phyloP scores from a whole-genome alignment of 805 yeast genomes.

The Sugiyamaella americana region DNA sequence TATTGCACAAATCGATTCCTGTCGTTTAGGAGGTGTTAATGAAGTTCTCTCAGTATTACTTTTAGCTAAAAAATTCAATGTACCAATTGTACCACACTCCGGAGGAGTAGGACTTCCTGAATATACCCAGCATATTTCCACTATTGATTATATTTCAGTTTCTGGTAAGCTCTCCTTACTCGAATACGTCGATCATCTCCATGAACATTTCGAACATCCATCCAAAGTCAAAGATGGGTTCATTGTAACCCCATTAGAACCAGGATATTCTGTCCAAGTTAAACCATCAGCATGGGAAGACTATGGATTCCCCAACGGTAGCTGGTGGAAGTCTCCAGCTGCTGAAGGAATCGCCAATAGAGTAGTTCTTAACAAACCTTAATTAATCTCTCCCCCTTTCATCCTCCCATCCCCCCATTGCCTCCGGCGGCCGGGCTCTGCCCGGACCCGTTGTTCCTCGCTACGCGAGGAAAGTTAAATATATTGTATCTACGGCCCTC shows the following conservation, averaged over 20 bases:
- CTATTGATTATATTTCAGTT: slow-evolving; percentile 27
- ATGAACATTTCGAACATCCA: slow-evolving; percentile 26
- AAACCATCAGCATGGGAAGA: slow-evolving; percentile 21
- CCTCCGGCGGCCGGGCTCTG: too few species aligned
- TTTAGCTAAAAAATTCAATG: slow-evolving; percentile 27
- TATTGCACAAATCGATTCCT: slow-evolving; percentile 28
- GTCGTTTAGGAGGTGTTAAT: slow-evolving; percentile 31
- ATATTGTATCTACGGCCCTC: too few species aligned
- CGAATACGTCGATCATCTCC: slow-evolving; percentile 29
- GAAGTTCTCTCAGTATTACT: slow-evolving; percentile 29
- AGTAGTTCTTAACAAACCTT: slow-evolving; percentile 3
- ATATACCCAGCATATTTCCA: slow-evolving; percentile 29
- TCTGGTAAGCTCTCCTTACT: slow-evolving; percentile 26
- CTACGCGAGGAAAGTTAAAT: too few species aligned
- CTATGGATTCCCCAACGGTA: slow-evolving; percentile 26
- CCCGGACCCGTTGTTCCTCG: too few species aligned
- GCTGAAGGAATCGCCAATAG: slow-evolving; percentile 10
- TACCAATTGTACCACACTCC: slow-evolving; percentile 30
- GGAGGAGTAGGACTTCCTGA: slow-evolving; percentile 31
- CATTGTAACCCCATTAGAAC: slow-evolving; percentile 26
- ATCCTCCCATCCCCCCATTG: too few species aligned
- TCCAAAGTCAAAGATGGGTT: slow-evolving; percentile 25
- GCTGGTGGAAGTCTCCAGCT: slow-evolving; percentile 25
- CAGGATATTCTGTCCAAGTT: slow-evolving; percentile 29
- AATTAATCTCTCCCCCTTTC: too few species aligned